Evolutionary conservation across 208 protist species (phyloP).

Genomic region (Novymonas esmeraldas): DNA sequence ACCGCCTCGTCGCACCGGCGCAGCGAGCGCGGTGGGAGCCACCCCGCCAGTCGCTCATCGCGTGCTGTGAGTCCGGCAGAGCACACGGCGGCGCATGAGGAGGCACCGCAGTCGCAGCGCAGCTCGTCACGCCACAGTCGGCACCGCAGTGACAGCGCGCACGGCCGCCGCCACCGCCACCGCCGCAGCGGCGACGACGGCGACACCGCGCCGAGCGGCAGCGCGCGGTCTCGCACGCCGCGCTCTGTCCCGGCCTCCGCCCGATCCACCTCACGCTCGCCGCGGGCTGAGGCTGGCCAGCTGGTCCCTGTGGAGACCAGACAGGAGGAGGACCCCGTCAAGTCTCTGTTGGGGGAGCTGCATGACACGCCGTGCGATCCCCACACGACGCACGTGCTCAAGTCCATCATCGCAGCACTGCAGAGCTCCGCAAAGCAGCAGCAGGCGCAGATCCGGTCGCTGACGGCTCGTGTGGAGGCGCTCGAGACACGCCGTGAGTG

Average conservation of each 20-base stretch:
- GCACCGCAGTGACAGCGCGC: slow-evolving; percentile 18
- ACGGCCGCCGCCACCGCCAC: slow-evolving; percentile 17
- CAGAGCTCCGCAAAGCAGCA: slow-evolving; percentile 35
- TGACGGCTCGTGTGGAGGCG: slow-evolving; percentile 53
- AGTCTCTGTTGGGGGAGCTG: slow-evolving; percentile 32
- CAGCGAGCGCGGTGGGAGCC: slow-evolving; percentile 24
- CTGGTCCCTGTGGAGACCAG: slow-evolving; percentile 17
- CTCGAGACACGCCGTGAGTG: slow-evolving; percentile 63
- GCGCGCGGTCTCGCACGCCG: slow-evolving; percentile 6
- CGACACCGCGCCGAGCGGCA: slow-evolving; percentile 1
- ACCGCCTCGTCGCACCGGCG: slow-evolving; percentile 32
- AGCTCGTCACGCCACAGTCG: slow-evolving; percentile 29
- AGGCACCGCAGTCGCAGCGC: slow-evolving; percentile 4
- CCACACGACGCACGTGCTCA: slow-evolving; percentile 30
- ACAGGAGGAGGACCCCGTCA: slow-evolving; percentile 27
- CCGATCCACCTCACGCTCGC: slow-evolving; percentile 8
- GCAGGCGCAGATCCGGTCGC: slow-evolving; percentile 26
- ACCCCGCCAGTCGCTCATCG: slow-evolving; percentile 23
- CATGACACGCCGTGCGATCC: slow-evolving; percentile 33
- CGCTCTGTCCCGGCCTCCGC: slow-evolving; percentile 2
- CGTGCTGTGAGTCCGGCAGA: slow-evolving; percentile 23
- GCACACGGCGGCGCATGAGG: slow-evolving; percentile 1
- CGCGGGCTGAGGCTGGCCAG: slow-evolving; percentile 14
- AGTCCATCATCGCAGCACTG: slow-evolving; percentile 42
- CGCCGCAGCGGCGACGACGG: slow-evolving; percentile 4